Percentiles rank a stretch among this genome's conserved stretches.
Evolutionary conservation across 139 green algal genomes (phyloP).

Genomic region (Edaphochlamys debaryana): DNA sequence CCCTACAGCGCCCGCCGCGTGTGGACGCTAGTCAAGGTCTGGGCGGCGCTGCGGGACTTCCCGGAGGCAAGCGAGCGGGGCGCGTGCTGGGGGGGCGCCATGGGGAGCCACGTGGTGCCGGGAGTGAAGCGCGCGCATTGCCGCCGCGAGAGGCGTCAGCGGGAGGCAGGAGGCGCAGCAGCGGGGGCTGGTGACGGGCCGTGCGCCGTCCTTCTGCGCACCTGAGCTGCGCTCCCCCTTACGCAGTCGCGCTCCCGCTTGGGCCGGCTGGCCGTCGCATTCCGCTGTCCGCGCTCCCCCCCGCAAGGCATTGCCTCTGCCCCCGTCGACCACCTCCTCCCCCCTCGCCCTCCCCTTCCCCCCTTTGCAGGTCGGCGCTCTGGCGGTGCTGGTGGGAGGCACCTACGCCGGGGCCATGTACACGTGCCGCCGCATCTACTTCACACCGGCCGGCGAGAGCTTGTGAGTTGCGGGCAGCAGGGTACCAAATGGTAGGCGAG

Average conservation of each 20-base stretch:
- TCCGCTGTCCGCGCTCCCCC: no score
- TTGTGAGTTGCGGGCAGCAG: background rate
- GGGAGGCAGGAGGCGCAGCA: no score
- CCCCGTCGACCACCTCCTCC: no score
- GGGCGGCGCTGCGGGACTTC: background rate
- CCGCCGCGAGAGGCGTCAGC: no score
- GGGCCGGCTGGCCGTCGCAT: no score
- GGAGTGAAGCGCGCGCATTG: no score
- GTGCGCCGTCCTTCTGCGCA: background rate
- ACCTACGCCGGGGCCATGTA: background rate
- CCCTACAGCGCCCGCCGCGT: background rate
- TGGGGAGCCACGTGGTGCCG: no score
- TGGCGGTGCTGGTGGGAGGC: background rate
- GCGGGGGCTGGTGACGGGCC: background rate
- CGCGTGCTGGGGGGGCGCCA: no score
- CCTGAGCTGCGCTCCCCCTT: background rate
- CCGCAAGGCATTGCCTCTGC: no score
- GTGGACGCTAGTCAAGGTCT: background rate
- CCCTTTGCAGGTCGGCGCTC: background rate
- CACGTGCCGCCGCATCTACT: background rate
- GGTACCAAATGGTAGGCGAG: no score
- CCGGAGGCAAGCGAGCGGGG: background rate
- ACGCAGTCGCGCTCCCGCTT: no score
- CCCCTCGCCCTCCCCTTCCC: no score
- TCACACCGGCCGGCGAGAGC: background rate